Evolutionary conservation across 2,329 filamentous ascomycete genomes (phyloP).

Genomic region (Boeremia lycopersici): DNA sequence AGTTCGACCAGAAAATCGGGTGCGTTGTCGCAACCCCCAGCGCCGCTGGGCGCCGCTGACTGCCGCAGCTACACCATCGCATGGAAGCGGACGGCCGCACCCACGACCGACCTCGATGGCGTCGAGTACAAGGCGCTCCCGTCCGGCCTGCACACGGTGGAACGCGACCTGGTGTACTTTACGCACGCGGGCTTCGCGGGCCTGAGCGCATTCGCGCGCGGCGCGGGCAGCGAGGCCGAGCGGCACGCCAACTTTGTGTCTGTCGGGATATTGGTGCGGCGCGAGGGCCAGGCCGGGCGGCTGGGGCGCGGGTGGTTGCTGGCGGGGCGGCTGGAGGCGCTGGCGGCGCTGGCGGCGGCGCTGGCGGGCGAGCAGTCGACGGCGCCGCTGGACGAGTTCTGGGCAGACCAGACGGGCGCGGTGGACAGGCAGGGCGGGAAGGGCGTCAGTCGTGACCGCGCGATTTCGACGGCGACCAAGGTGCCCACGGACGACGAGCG

Average conservation of each 20-base stretch:
- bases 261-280: conserved; percentile 83
- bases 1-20: conserved; percentile 91
- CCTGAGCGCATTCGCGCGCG: conserved; percentile 89
- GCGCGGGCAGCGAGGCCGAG: conserved; percentile 75
- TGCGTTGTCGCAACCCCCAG: conserved; percentile 51
- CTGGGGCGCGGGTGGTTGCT: conserved; percentile 90
- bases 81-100: conserved; percentile 76
- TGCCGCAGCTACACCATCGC: conserved; percentile 72
- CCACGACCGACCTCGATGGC: conserved; percentile 74
- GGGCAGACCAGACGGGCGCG: conserved; percentile 62
- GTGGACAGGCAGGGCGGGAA: conserved; percentile 2
- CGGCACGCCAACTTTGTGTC: conserved; percentile 93
- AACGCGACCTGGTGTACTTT: conserved; percentile 89
- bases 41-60: conserved; percentile 5
- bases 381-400: conserved; percentile 76
- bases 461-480: conserved; percentile 49
- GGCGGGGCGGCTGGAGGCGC: conserved; percentile 73
- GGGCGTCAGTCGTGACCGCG: conserved; percentile 32
- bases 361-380: conserved; percentile 69
- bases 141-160: conserved; percentile 87
- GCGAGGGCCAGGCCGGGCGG: conserved; percentile 73
- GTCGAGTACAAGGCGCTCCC: conserved; percentile 97
- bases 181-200: conserved; percentile 84
- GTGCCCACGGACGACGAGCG: conserved; percentile 62
- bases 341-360: conserved; percentile 72